Evolutionary conservation across 140 eudicot genomes (phyloP), one percentile per base, ranked within the genome.

Genomic region (Bidens hawaiensis): DNA sequence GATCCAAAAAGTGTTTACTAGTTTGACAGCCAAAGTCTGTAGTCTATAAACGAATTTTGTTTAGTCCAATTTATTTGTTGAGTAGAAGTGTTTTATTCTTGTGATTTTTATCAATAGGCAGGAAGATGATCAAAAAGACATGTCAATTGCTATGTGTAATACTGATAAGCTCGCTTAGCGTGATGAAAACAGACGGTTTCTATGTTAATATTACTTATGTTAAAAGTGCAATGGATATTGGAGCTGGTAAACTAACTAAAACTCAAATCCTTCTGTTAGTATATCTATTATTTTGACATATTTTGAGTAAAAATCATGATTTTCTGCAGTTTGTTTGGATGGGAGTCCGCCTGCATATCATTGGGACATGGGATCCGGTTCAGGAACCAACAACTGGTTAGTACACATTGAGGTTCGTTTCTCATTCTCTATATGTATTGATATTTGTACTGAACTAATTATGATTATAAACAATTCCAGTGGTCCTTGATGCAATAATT

Each of bases 301-400:
- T 54, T 75, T 52, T 33, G 31, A 18, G 15, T 5, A 64, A 62
- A 12, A 27, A 43, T 40, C 3, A 6, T 47, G 51, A 12, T 49
- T 31, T 38, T 72, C 17, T 38, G 60, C 75, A 88, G 96, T 88
- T 64, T 88, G 96, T 68, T 79, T 88, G 83, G 99, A 93, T 76
- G 99, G 99, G 45, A 93, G 96, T 50, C 90, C 99, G 19, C 99
- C 99, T 17, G 99, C 99, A 19, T 93, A 93, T 75, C 99, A 93
- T 60, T 61, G 83, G 74, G 90, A 81, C 69, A 72, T 51, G 78
- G 99, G 99, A 67, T 88, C 45, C 65, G 99, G 85, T 41, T 45
- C 79, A 53, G 99, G 99, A 68, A 72, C 75, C 42, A 77, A 93
- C 74, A 93, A 75, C 64, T 93, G 99, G 99, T 66, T 93, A 61